phyloP scores from a whole-genome alignment of 2,329 filamentous ascomycete species.

The Trichoderma koningii region DNA sequence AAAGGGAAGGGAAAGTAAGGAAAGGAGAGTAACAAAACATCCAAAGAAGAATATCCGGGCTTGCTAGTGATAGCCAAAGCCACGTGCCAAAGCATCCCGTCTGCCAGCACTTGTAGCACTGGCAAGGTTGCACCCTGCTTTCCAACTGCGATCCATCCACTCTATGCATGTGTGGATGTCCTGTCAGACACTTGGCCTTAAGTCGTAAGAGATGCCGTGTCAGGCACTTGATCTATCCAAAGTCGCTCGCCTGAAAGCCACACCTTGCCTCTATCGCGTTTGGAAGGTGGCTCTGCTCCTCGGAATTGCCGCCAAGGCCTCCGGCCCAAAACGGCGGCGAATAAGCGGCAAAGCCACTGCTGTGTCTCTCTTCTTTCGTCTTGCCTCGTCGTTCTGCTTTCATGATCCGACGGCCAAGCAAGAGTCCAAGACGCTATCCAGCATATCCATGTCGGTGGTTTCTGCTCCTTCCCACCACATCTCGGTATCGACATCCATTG shows the following conservation, averaged over 20 bases:
- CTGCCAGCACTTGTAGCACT: not conserved
- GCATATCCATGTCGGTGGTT: conserved; percentile 50
- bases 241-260: conserved; percentile 7
- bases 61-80: not conserved
- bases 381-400: not conserved
- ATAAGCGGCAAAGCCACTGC: not conserved
- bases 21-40: not conserved
- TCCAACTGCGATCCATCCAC: conserved; percentile 17
- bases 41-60: not conserved
- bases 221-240: conserved; percentile 27
- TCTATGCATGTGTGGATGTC: conserved; percentile 20
- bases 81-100: not conserved
- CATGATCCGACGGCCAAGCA: conserved; percentile 52
- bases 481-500: conserved; percentile 63
- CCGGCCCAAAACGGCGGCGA: not conserved
- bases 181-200: conserved; percentile 10
- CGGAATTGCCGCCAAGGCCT: conserved; percentile 14
- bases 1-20: not conserved
- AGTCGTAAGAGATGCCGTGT: conserved; percentile 8
- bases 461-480: conserved; percentile 65
- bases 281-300: not conserved
- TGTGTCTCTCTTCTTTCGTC: not conserved
- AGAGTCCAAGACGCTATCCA: conserved; percentile 61
- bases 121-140: conserved; percentile 7
- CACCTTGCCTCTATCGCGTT: conserved; percentile 8